Evolutionary conservation across 345 rosid genomes (phyloP), one percentile per base, ranked within the genome.

Genomic region (Bruguiera sexangula): DNA sequence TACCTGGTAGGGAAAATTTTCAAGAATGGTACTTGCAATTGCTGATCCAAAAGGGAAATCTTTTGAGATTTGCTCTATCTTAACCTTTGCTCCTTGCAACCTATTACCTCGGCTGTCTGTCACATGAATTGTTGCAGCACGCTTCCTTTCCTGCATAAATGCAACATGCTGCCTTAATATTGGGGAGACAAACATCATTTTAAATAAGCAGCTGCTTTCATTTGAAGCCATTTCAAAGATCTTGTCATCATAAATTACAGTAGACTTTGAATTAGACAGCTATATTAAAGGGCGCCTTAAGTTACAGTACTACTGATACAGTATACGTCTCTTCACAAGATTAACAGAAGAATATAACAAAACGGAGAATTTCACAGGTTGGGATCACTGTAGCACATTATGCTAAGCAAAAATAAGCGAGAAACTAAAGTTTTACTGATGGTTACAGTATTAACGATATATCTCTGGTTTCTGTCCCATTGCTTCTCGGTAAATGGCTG

Each of bases 31-130:
- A 29, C 76, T 84, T 30, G 97, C 85, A 62, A 91, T 89, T 50
- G 97, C 89, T 24, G 97, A 91, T 22, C 97, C 96, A 73, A 88
- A 70, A 1, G 95, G 96, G 78, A 94, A 91, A 71, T 85, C 97
- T 69, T 82, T 91, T 5, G 91, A 83, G 81, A 88, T 73, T 71
- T 93, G 94, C 21, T 86, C 69, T 21, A 85, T 29, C 8, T 68
- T 76, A 34, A 93, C 55, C 57, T 51, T 24, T 31, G 89, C 92
- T 53, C 85, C 96, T 78, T 80, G 80, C 70, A 89, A 52, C 73
- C 64, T 82, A 39, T 75, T 78, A 54, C 97, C 98, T 0, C 76
- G 63, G 72, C 62, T 76, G 73, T 87, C 79, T 20, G 96, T 72
- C 18, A 85, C 90, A 69, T 93, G 96, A 61, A 91, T 76, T 34